These are phyloP conservation scores for Eucalyptus urophylla DNA, from an alignment of 345 rosid genomes.

Conservation along the genomic window DNA sequence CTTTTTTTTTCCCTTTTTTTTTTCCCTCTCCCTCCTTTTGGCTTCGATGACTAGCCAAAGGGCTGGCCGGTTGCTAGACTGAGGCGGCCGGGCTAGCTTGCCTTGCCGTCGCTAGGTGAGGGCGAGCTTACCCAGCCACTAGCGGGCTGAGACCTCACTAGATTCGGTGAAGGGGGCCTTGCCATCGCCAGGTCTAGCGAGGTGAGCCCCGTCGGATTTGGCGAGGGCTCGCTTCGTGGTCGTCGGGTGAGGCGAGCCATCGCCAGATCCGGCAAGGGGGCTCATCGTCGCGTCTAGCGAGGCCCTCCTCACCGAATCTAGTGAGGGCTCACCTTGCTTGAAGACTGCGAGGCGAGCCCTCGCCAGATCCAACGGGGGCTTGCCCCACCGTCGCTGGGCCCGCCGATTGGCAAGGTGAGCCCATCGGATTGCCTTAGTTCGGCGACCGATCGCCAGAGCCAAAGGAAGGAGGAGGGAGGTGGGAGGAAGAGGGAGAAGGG, in stretches of 20 bases:
- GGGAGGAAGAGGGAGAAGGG: accelerated
- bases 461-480: no score
- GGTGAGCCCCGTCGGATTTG: accelerated
- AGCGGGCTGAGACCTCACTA: accelerated
- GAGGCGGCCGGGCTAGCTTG: accelerated
- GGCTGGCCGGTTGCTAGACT: accelerated
- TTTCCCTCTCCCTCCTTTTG: no score
- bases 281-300: no score
- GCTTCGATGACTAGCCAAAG: accelerated
- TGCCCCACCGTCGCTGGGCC: accelerated
- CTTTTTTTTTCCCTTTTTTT: accelerated
- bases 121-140: accelerated
- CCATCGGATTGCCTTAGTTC: accelerated
- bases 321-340: no score
- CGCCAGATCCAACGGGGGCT: no score
- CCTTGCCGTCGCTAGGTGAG: accelerated
- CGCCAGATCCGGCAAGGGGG: accelerated
- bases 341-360: no score
- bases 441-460: accelerated
- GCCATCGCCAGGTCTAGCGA: accelerated
- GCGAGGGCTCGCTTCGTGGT: no score
- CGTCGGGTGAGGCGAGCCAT: no score
- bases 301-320: no score
- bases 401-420: accelerated
- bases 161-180: no score